These are phyloP conservation scores for Diaporthe longicolla DNA, from an alignment of 2,329 filamentous ascomycete genomes.

Conservation along the genomic window DNA sequence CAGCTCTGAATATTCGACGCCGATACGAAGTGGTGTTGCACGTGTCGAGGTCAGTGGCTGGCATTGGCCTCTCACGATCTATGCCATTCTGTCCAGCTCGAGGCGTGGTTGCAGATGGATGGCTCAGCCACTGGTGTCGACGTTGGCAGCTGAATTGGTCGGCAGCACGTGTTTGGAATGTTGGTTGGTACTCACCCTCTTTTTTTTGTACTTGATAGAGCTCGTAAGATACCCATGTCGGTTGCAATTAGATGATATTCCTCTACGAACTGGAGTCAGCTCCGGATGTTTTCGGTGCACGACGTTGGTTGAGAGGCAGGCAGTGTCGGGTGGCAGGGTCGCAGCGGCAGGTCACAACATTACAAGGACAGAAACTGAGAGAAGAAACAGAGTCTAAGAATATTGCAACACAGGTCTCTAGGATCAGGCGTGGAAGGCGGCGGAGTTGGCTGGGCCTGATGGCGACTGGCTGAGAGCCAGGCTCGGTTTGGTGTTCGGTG, in stretches of 20 bases:
- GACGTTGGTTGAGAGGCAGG: no score
- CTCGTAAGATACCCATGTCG: constrained; percentile 27
- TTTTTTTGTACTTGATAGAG: background rate
- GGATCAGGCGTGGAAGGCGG: constrained; percentile 15
- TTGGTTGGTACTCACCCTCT: background rate
- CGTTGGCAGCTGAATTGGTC: background rate
- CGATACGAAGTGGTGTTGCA: background rate
- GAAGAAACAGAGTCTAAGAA: background rate
- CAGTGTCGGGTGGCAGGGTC: background rate
- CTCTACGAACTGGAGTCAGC: no score
- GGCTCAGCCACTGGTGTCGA: background rate
- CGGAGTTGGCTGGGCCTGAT: constrained; percentile 22
- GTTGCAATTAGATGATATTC: background rate
- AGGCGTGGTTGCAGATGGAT: background rate
- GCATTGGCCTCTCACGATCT: background rate
- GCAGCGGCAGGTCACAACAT: background rate
- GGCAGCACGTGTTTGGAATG: background rate
- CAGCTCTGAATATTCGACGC: background rate
- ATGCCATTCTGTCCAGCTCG: background rate
- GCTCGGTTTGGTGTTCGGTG: no score
- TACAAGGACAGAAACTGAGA: background rate
- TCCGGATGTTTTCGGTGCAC: no score
- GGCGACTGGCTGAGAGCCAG: background rate
- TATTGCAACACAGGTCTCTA: constrained; percentile 25
- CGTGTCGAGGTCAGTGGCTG: background rate